Evolutionary conservation across 495 filamentous ascomycete genomes (phyloP).

Genomic region (Aspergillus avenaceus): DNA sequence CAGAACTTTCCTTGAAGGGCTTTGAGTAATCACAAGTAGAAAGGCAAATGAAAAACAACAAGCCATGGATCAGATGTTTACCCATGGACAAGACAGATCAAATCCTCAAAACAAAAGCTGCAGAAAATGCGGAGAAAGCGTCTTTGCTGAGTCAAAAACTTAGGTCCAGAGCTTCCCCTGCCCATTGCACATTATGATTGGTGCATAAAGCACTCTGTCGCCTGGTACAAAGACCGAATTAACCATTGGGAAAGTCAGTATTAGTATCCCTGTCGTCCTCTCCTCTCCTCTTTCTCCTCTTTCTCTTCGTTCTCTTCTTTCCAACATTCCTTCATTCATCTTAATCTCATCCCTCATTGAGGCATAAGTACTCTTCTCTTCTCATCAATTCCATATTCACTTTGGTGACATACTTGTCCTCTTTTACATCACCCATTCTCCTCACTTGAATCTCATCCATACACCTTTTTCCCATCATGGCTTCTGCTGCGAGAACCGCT

Average conservation of each 20-base stretch:
- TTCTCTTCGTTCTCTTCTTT: slow-evolving; percentile 5
- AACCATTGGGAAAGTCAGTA: neutral
- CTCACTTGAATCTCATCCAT: slow-evolving; percentile 6
- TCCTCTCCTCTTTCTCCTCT: slow-evolving; percentile 5
- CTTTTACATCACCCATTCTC: slow-evolving; percentile 10
- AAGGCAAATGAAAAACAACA: neutral
- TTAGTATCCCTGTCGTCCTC: slow-evolving; percentile 13
- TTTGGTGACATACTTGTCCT: slow-evolving; percentile 14
- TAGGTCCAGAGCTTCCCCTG: slow-evolving; percentile 16
- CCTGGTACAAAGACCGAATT: too few relatives aligned
- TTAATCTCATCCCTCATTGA: slow-evolving; percentile 13
- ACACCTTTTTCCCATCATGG: slow-evolving; percentile 40
- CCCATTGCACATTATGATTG: slow-evolving; percentile 15
- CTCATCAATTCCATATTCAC: slow-evolving; percentile 13
- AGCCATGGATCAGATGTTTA: slow-evolving; percentile 7
- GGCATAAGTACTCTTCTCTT: slow-evolving; percentile 14
- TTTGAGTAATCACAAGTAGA: too few relatives aligned
- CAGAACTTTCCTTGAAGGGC: too few relatives aligned
- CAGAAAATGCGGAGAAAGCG: slow-evolving; percentile 11
- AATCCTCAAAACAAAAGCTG: neutral
- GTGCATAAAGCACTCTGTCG: slow-evolving; percentile 1
- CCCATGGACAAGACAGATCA: neutral
- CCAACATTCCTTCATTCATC: neutral
- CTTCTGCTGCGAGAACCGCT: slow-evolving; percentile 49
- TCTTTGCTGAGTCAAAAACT: slow-evolving; percentile 20